Percentiles rank a stretch among this genome's conserved stretches.
Evolutionary conservation across 1,284 basidiomycete species (phyloP).

Genomic region (Irpex sp.): DNA sequence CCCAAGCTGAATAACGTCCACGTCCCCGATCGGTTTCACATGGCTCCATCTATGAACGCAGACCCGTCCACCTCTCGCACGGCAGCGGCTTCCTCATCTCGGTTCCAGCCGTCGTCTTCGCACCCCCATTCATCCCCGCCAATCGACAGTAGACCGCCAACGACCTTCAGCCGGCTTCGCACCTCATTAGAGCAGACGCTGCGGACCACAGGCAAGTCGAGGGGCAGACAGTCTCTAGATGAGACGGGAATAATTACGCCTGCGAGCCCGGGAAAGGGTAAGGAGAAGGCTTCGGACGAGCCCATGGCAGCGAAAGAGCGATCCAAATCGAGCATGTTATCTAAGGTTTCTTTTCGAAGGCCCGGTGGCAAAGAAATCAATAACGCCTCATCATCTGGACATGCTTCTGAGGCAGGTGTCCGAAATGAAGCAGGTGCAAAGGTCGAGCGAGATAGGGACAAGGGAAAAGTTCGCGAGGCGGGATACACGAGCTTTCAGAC

Average conservation of each 20-base stretch:
- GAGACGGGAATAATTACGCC: constrained; percentile 38
- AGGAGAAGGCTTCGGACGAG: constrained; percentile 28
- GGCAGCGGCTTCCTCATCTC: constrained; percentile 41
- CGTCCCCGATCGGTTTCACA: constrained; percentile 43
- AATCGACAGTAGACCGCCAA: constrained; percentile 42
- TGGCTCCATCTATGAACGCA: constrained; percentile 40
- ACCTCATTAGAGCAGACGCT: constrained; percentile 65
- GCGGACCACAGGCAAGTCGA: constrained; percentile 57
- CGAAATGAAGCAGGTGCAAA: constrained; percentile 26
- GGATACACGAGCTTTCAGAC: constrained; percentile 56
- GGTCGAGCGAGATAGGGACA: constrained; percentile 29
- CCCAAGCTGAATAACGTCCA: constrained; percentile 34
- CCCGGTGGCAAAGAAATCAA: constrained; percentile 35
- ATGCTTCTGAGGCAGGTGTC: constrained; percentile 26
- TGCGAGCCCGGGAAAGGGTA: constrained; percentile 37
- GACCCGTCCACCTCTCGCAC: constrained; percentile 30
- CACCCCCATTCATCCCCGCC: constrained; percentile 13
- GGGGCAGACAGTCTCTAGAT: constrained; percentile 40
- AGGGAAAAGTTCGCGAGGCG: constrained; percentile 39
- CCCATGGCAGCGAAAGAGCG: constrained; percentile 26
- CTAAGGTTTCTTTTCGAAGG: constrained; percentile 54
- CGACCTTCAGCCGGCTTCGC: constrained; percentile 59
- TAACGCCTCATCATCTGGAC: constrained; percentile 34
- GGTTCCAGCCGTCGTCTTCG: constrained; percentile 22
- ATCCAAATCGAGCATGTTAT: constrained; percentile 39